phyloP scores from a whole-genome alignment of 1,284 basidiomycete species.

The Cerioporus squamosus region DNA sequence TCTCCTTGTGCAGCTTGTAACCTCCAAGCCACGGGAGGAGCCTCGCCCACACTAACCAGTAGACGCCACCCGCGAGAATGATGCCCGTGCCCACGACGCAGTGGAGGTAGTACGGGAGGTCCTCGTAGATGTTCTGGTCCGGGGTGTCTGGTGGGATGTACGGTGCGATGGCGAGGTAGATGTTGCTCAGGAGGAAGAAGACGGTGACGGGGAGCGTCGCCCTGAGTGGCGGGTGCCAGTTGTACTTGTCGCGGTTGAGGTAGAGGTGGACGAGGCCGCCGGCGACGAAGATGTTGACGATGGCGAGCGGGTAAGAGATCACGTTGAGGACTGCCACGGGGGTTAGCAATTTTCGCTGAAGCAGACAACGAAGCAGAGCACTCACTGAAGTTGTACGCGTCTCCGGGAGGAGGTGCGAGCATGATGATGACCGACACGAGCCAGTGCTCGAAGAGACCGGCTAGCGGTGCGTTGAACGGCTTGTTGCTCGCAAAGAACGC shows the following conservation, averaged over 20 bases:
- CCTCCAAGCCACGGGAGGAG: constrained; percentile 52
- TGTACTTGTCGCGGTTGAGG: constrained; percentile 32
- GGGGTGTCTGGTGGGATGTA: constrained; percentile 52
- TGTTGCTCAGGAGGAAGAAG: constrained; percentile 60
- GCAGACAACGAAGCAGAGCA: constrained; percentile 22
- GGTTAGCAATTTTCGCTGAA: not conserved
- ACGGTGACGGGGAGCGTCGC: constrained; percentile 48
- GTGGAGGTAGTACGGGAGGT: constrained; percentile 67
- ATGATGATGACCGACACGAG: constrained; percentile 52
- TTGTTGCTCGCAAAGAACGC: constrained; percentile 64
- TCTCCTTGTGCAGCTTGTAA: constrained; percentile 51
- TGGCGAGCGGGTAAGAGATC: constrained; percentile 50
- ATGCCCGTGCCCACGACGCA: constrained; percentile 49
- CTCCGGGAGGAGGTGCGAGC: constrained; percentile 56
- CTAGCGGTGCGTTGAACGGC: constrained; percentile 62
- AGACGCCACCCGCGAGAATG: constrained; percentile 52
- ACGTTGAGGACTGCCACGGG: constrained; percentile 21
- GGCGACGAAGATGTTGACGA: constrained; percentile 56
- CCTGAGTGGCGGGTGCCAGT: constrained; percentile 45
- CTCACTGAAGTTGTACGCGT: constrained; percentile 17
- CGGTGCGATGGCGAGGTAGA: constrained; percentile 59
- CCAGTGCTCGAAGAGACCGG: constrained; percentile 60
- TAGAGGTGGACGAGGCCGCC: constrained; percentile 56
- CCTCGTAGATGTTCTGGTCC: constrained; percentile 50
- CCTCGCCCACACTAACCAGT: constrained; percentile 62